Evolutionary conservation across 305 asterid genomes (phyloP).

Genomic region (Solanum hybrid): DNA sequence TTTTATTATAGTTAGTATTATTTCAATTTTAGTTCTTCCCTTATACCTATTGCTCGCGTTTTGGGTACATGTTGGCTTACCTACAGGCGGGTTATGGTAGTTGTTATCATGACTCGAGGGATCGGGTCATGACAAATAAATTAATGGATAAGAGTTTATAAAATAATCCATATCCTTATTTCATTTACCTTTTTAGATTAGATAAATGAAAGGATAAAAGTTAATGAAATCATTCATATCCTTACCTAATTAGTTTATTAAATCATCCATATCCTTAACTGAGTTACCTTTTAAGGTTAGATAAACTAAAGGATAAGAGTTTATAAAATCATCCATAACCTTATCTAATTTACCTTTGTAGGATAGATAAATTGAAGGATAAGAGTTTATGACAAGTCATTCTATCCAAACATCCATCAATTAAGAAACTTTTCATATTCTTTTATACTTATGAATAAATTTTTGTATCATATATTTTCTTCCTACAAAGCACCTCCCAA

Average conservation of each 20-base stretch:
- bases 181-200: too few relatives aligned
- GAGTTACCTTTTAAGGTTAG: neutral
- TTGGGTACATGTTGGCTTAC: neutral
- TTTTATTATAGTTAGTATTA: too few relatives aligned
- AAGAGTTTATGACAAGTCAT: neutral
- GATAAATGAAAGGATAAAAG: neutral
- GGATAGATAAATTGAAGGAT: neutral
- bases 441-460: too few relatives aligned
- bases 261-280: neutral
- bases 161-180: neutral
- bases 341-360: neutral
- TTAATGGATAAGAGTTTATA: too few relatives aligned
- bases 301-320: too few relatives aligned
- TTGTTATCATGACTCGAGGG: neutral
- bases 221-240: neutral
- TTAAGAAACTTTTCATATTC: neutral
- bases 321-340: neutral
- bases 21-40: neutral
- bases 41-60: neutral
- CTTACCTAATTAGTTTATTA: too few relatives aligned
- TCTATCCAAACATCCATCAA: neutral
- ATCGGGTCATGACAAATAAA: neutral
- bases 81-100: neutral
- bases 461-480: too few relatives aligned
- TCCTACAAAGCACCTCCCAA: neutral